Base-by-base conservation (phyloP, 1,139 yeast genomes). In the Torulaspora pretoriensis region DNA sequence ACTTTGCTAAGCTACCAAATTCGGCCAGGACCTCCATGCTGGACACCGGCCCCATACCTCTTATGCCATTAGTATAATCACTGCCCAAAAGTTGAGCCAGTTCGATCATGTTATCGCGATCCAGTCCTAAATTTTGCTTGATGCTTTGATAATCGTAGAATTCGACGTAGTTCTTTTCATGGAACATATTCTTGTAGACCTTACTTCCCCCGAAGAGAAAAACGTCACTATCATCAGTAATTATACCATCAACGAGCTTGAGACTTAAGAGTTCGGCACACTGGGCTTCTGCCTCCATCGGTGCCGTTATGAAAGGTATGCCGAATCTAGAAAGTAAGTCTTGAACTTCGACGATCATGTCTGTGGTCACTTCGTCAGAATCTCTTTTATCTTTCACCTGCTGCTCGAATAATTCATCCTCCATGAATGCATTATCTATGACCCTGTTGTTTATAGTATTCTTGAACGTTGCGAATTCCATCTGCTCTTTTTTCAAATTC, bases 221-320 rank as follows among this genome's bases (percentile, higher is more conserved):
- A 43, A 96, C 89, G 74, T 94, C 99, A 55, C 96, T 87, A 70
- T 94, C 99, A 64, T 94, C 99, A 0, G 98, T 94, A 14, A 94
- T 83, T 16, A 92, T 85, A 0, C 98, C 99, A 64, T 94, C 98
- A 2, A 92, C 97, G 19, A 92, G 71, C 0, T 77, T 78, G 13
- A 88, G 64, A 22, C 67, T 65, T 40, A 78, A 66, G 8, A 92
- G 68, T 53, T 82, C 87, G 0, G 96, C 97, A 67, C 98, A 92
- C 60, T 92, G 98, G 0, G 97, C 97, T 68, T 92, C 98, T 1
- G 98, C 98, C 66, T 92, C 98, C 88, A 87, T 88, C 0, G 97
- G 97, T 0, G 97, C 97, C 0, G 96, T 87, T 6, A 92, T 77
- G 56, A 79, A 92, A 0, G 98, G 98, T 8, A 92, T 84, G 1